Evolutionary conservation across 495 filamentous ascomycete species (phyloP), one percentile per base, ranked within the genome.

Genomic region (Xylaria palmicola): DNA sequence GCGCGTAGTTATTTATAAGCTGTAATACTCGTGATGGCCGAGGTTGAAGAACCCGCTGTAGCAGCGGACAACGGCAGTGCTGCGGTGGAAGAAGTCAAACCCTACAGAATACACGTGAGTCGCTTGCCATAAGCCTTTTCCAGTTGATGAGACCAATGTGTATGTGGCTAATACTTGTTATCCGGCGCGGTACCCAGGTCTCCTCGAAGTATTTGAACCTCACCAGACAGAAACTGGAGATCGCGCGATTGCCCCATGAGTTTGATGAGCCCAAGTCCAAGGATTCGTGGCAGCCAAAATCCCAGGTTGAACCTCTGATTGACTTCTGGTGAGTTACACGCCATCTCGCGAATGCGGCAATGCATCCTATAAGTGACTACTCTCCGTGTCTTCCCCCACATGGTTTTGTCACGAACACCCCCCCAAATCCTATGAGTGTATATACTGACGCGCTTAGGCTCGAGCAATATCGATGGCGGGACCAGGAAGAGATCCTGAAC

Each of bases 401-500:
- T n/a, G n/a, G n/a, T n/a, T n/a, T n/a, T n/a, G n/a, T n/a, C n/a
- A n/a, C n/a, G n/a, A n/a, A n/a, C n/a, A n/a, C 32, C 32, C 10
- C 10, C 32, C 32, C 32, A 44, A 44, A 20, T 20, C 22, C 3
- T 4, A 48, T 7, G 20, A 52, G 24, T 40, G 8, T 27, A 58
- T 40, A 47, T 24, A 56, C 65, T 61, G 48, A 39, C 43, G 19
- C 58, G 9, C 29, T 19, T 55, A 86, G 84, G 84, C 73, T 84
- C 6, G 85, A 87, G 54, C 67, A 75, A 41, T 88, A 88, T 70
- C 75, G 79, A 62, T 90, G 86, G 85, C 77, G 85, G 30, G 69
- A 72, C 6, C 75, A 81, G 55, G 86, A 90, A 68, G 63, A 72
- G 13, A 65, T 68, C 30, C 72, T 87, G 63, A 88, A 89, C 69